A percentile compares a stretch with the other conserved stretches of the same genome.
phyloP scores from a whole-genome alignment of 192 early-diverging fungal species.

The Coemansia sp. region DNA sequence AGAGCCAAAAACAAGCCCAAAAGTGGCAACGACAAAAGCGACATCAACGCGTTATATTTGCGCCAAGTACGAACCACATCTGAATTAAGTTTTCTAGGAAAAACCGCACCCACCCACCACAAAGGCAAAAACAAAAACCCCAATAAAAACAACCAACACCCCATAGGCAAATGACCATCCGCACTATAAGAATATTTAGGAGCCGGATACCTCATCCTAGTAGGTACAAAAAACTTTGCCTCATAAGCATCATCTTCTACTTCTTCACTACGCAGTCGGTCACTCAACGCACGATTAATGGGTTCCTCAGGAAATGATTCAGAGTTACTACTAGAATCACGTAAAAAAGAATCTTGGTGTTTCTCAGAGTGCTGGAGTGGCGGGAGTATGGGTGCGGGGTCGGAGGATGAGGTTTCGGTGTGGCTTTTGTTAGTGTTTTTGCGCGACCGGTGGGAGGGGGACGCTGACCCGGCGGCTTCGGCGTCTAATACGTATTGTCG shows the following conservation, averaged over 20 bases:
- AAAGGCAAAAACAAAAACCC: constrained; percentile 51
- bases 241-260: constrained; percentile 53
- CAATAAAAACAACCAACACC: constrained; percentile 40
- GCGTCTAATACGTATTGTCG: constrained; percentile 46
- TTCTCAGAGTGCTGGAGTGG: not conserved
- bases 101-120: constrained; percentile 54
- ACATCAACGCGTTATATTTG: constrained; percentile 56
- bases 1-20: constrained; percentile 51
- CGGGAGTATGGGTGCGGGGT: not conserved
- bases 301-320: not conserved
- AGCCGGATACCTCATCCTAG: constrained; percentile 38
- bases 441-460: constrained; percentile 38
- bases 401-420: constrained; percentile 18
- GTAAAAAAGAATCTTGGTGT: too few species aligned
- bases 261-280: constrained; percentile 41
- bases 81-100: constrained; percentile 20
- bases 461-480: constrained; percentile 40
- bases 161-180: constrained; percentile 24
- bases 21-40: constrained; percentile 49
- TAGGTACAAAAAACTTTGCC: constrained; percentile 43
- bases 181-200: constrained; percentile 32
- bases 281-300: constrained; percentile 10
- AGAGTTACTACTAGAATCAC: too few species aligned
- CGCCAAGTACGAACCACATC: constrained; percentile 51
- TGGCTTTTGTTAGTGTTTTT: constrained; percentile 26